A percentile compares a stretch with the other conserved stretches of the same genome.
These are phyloP conservation scores for Schizopora paradoxa DNA, from an alignment of 1,284 basidiomycete species.

Conservation along the genomic window DNA sequence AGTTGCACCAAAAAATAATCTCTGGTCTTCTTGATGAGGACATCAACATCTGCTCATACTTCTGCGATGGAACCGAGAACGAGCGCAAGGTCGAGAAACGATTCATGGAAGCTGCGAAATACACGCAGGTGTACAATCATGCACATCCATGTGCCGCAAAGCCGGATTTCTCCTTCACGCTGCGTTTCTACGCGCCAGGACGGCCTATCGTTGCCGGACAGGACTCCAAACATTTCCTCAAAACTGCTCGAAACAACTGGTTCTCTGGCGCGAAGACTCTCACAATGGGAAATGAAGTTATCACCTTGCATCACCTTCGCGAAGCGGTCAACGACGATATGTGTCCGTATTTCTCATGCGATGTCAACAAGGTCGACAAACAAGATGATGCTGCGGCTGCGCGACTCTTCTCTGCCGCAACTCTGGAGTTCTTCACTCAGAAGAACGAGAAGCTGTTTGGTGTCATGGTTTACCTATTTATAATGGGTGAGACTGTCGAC, in stretches of 20 bases:
- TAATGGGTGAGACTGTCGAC: conserved; percentile 33
- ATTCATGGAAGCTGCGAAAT: conserved; percentile 13
- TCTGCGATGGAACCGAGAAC: conserved; percentile 27
- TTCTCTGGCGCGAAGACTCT: conserved; percentile 28
- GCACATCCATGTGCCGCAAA: conserved; percentile 8
- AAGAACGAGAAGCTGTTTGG: conserved; percentile 23
- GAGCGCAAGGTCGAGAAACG: conserved; percentile 24
- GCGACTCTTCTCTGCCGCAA: conserved; percentile 29
- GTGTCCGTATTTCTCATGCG: conserved; percentile 29
- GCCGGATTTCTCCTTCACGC: neutral
- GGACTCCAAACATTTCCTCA: conserved; percentile 32
- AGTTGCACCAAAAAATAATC: conserved; percentile 15
- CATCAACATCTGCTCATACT: conserved; percentile 25
- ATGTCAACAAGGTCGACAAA: conserved; percentile 33
- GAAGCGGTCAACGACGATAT: conserved; percentile 17
- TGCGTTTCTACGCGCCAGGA: conserved; percentile 11
- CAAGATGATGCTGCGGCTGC: conserved; percentile 40
- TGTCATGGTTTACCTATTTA: conserved; percentile 29
- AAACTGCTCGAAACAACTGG: conserved; percentile 30
- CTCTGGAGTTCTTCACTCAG: conserved; percentile 22
- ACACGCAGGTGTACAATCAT: conserved; percentile 9
- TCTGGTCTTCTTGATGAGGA: conserved; percentile 19
- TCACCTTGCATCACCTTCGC: conserved; percentile 22
- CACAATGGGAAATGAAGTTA: conserved; percentile 23
- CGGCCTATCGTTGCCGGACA: conserved; percentile 27